A percentile compares a stretch with the other conserved stretches of the same genome.
Evolutionary conservation across 495 filamentous ascomycete genomes (phyloP).

Genomic region (Penicillium egyptiacum): DNA sequence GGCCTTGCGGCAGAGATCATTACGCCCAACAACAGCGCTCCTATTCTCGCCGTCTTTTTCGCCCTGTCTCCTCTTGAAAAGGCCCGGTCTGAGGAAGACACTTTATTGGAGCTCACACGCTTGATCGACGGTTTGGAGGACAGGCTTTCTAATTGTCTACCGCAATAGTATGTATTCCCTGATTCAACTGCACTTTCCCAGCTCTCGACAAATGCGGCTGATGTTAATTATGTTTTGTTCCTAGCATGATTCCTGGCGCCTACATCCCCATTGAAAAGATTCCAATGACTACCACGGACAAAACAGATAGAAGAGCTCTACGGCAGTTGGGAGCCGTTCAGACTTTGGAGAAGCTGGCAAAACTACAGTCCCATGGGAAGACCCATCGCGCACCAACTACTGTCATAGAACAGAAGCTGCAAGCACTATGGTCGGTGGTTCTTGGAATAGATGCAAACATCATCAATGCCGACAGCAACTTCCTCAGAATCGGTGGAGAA

Average conservation of each 20-base stretch:
- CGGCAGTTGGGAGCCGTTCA: background rate
- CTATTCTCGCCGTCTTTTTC: too few relatives aligned
- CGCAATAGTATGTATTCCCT: background rate
- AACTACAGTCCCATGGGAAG: background rate
- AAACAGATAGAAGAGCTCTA: background rate
- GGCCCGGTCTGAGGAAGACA: too few relatives aligned
- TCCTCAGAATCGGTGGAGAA: background rate
- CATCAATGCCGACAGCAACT: background rate
- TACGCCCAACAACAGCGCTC: too few relatives aligned
- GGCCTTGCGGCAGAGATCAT: too few relatives aligned
- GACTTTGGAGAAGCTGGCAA: background rate
- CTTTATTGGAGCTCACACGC: conserved; percentile 25
- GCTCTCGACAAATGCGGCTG: too few relatives aligned
- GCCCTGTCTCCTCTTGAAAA: too few relatives aligned
- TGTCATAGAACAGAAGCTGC: background rate
- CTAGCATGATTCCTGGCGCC: background rate
- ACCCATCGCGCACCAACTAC: background rate
- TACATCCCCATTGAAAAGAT: background rate
- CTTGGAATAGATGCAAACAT: background rate
- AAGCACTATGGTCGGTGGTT: background rate
- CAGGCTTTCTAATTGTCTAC: background rate
- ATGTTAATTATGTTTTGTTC: background rate
- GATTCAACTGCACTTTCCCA: background rate
- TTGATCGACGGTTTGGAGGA: background rate
- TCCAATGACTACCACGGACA: background rate